phyloP scores from a whole-genome alignment of 176 grass and related monocot genomes.

The Calamus simplicifolius region DNA sequence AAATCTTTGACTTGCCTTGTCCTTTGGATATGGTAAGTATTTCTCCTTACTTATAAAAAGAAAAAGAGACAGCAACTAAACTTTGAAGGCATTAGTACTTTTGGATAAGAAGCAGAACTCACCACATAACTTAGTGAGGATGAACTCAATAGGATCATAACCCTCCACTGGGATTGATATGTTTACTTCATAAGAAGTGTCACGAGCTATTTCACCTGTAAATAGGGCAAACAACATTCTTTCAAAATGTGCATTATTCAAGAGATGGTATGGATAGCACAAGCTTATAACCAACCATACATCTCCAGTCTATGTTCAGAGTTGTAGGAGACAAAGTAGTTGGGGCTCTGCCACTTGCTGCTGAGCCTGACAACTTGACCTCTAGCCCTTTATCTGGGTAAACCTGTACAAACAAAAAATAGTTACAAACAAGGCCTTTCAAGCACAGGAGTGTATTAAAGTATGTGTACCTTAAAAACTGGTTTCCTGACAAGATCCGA shows the following conservation, averaged over 20 bases:
- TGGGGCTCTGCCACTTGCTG: constrained; percentile 41
- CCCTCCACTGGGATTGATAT: constrained; percentile 60
- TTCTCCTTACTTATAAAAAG: too few species aligned
- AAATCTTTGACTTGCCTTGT: too few species aligned
- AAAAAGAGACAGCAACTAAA: too few species aligned
- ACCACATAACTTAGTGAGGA: constrained; percentile 78
- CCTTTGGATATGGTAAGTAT: too few species aligned
- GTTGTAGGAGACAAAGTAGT: constrained; percentile 77
- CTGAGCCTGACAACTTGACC: constrained; percentile 58
- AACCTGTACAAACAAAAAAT: constrained; percentile 38
- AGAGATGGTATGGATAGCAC: constrained; percentile 2
- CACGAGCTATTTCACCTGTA: constrained; percentile 62
- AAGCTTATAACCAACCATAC: constrained; percentile 34
- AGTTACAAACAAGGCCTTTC: constrained; percentile 4
- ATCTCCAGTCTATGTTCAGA: constrained; percentile 84
- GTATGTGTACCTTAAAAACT: constrained; percentile 44
- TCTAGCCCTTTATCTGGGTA: constrained; percentile 62
- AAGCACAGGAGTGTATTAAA: neutral
- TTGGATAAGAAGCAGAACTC: constrained; percentile 36
- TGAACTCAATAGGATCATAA: constrained; percentile 86
- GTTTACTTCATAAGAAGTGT: constrained; percentile 58
- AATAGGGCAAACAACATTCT: constrained; percentile 16
- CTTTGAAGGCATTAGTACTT: neutral
- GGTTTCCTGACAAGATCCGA: constrained; percentile 64
- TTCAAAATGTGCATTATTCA: constrained; percentile 10